These are phyloP conservation scores for Babesia caballi DNA, from an alignment of 169 alveolate genomes.

Conservation along the genomic window DNA sequence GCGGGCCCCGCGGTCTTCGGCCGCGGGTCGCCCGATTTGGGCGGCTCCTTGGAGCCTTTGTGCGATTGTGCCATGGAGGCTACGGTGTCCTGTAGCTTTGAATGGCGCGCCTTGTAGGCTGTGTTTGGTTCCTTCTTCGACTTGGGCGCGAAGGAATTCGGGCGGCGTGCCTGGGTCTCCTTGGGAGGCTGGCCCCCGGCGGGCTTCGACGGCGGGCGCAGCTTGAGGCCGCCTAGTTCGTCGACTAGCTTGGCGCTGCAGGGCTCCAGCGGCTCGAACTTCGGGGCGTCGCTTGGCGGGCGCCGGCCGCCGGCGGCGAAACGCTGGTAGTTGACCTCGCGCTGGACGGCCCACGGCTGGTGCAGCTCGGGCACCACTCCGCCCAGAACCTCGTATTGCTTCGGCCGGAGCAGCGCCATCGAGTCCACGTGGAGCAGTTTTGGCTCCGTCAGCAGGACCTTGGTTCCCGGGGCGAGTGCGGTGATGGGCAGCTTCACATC, in stretches of 20 bases:
- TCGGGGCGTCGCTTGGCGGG: neutral
- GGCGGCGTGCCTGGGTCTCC: neutral
- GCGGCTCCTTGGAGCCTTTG: neutral
- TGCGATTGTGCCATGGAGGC: neutral
- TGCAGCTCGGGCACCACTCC: slow-evolving; percentile 1
- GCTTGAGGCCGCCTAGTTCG: neutral
- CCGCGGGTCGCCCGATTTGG: neutral
- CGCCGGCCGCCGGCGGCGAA: neutral
- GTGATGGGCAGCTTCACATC: neutral
- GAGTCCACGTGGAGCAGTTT: neutral
- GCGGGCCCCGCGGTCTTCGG: neutral
- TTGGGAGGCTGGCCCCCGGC: neutral
- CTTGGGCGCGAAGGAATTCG: neutral
- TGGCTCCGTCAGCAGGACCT: slow-evolving; percentile 13
- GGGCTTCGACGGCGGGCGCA: neutral
- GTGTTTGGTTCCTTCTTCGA: neutral
- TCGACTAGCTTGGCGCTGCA: neutral
- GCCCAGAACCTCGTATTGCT: slow-evolving; percentile 3
- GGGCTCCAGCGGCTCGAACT: slow-evolving; percentile 19
- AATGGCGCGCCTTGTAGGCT: neutral
- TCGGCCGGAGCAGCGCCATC: neutral
- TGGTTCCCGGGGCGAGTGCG: slow-evolving; percentile 16
- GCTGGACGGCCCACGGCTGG: slow-evolving; percentile 12
- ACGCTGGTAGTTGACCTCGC: slow-evolving; percentile 17
- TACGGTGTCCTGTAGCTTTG: too few relatives aligned